These are phyloP conservation scores for Collybiopsis luxurians DNA, from an alignment of 768 basidiomycete species.

Conservation along the genomic window DNA sequence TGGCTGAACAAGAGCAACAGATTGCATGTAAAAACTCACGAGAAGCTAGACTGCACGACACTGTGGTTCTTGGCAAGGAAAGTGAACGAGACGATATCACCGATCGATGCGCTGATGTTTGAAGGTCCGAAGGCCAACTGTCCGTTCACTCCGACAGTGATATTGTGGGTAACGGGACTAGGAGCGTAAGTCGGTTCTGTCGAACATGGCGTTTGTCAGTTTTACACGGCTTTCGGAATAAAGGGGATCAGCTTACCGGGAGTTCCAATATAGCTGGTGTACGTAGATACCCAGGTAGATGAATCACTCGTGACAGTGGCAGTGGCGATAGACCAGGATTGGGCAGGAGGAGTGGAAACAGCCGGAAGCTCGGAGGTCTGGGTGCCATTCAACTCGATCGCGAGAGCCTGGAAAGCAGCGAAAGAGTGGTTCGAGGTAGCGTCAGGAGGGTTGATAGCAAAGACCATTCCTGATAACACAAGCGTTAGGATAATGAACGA, in stretches of 20 bases:
- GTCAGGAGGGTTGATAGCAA: slow-evolving; percentile 57
- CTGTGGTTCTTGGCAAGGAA: slow-evolving; percentile 50
- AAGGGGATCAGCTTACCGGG: slow-evolving; percentile 25
- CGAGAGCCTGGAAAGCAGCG: slow-evolving; percentile 45
- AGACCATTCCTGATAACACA: slow-evolving; percentile 55
- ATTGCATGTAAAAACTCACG: slow-evolving; percentile 8
- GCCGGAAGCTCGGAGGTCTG: slow-evolving; percentile 13
- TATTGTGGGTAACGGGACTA: slow-evolving; percentile 29
- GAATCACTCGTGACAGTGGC: slow-evolving; percentile 34
- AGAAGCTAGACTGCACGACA: slow-evolving; percentile 40
- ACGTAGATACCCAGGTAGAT: slow-evolving; percentile 34
- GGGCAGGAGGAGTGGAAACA: slow-evolving; percentile 24
- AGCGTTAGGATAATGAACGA: neutral
- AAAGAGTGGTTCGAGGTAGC: slow-evolving; percentile 38
- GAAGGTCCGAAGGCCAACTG: slow-evolving; percentile 31
- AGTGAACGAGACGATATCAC: slow-evolving; percentile 42
- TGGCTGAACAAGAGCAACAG: neutral
- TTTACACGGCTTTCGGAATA: too few relatives aligned
- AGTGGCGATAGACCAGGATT: slow-evolving; percentile 34
- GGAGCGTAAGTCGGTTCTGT: slow-evolving; percentile 20
- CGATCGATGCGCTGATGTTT: slow-evolving; percentile 37
- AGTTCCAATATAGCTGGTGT: slow-evolving; percentile 35
- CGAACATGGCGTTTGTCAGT: too few relatives aligned
- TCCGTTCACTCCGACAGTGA: slow-evolving; percentile 37
- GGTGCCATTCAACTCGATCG: slow-evolving; percentile 35